A percentile compares a stretch with the other conserved stretches of the same genome.
Evolutionary conservation across 805 yeast genomes (phyloP).

Genomic region (Zygoascus tannicola): DNA sequence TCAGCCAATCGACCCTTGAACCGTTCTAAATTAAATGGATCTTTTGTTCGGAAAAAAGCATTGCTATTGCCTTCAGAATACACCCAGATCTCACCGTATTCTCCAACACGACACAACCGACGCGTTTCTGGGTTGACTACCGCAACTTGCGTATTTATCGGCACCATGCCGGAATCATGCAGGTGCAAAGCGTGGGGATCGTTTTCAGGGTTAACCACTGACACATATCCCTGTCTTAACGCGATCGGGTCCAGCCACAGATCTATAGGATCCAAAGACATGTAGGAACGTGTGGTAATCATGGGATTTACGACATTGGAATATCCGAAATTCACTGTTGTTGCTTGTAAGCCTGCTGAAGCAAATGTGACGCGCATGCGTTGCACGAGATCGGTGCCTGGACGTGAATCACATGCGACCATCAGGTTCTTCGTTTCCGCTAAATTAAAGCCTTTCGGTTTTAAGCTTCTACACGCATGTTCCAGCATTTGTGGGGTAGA

Average conservation of each 20-base stretch:
- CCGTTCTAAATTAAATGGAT: slow-evolving; percentile 44
- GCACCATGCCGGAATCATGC: slow-evolving; percentile 94
- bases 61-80: slow-evolving; percentile 74
- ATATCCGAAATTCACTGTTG: slow-evolving; percentile 68
- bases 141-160: slow-evolving; percentile 87
- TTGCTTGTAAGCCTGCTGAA: slow-evolving; percentile 52
- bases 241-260: slow-evolving; percentile 81
- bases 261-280: slow-evolving; percentile 82
- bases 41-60: slow-evolving; percentile 46
- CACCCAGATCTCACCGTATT: slow-evolving; percentile 96
- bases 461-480: slow-evolving; percentile 53
- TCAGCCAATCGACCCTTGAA: slow-evolving; percentile 55
- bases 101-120: slow-evolving; percentile 73
- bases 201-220: slow-evolving; percentile 66
- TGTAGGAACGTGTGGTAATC: slow-evolving; percentile 74
- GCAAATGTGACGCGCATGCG: slow-evolving; percentile 54
- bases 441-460: slow-evolving; percentile 54
- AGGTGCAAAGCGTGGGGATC: slow-evolving; percentile 61
- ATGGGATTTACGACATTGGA: slow-evolving; percentile 75
- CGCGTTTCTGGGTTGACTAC: slow-evolving; percentile 92
- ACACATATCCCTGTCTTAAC: slow-evolving; percentile 78
- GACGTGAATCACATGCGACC: slow-evolving; percentile 71
- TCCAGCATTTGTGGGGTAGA: slow-evolving; percentile 76
- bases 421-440: slow-evolving; percentile 67
- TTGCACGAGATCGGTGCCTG: slow-evolving; percentile 47